Conservation (phyloP, 495 filamentous ascomycete species). For the Corynascus novoguineensis region DNA sequence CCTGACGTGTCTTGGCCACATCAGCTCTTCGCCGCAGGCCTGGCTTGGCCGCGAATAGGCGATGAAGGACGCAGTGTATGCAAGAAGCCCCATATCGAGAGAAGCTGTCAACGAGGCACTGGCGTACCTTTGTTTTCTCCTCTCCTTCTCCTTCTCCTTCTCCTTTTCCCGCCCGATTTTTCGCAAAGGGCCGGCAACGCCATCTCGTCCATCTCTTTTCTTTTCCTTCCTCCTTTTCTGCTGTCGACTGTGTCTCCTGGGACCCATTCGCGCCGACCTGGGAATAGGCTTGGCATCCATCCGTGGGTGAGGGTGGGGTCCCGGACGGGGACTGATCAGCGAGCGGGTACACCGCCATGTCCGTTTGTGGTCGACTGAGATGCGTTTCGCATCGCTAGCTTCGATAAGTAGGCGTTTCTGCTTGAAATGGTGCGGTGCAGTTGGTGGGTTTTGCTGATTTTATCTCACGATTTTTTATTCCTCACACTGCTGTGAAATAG, state of each 20-base stretch:
- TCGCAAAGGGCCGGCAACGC: background rate
- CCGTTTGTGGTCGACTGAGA: background rate
- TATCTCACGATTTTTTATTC: background rate
- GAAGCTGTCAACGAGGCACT: background rate
- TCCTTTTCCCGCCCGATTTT: background rate
- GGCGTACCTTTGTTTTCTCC: slow-evolving; percentile 1
- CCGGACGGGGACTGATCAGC: background rate
- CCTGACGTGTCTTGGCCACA: slow-evolving; percentile 4
- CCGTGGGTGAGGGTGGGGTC: background rate
- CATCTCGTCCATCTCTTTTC: background rate
- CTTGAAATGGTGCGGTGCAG: background rate
- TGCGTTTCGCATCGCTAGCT: background rate
- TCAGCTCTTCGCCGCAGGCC: background rate
- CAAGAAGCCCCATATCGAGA: background rate
- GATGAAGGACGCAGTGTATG: background rate
- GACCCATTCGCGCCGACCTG: background rate
- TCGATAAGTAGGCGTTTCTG: background rate
- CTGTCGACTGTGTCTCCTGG: background rate
- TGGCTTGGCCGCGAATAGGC: background rate
- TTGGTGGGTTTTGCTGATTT: too few relatives aligned
- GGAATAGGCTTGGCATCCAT: background rate
- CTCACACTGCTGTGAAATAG: background rate
- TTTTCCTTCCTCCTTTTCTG: background rate
- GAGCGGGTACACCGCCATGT: slow-evolving; percentile 16
- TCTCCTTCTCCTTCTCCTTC: background rate